Conservation (phyloP, 768 basidiomycete genomes). For the Agaricus subrufescens region DNA sequence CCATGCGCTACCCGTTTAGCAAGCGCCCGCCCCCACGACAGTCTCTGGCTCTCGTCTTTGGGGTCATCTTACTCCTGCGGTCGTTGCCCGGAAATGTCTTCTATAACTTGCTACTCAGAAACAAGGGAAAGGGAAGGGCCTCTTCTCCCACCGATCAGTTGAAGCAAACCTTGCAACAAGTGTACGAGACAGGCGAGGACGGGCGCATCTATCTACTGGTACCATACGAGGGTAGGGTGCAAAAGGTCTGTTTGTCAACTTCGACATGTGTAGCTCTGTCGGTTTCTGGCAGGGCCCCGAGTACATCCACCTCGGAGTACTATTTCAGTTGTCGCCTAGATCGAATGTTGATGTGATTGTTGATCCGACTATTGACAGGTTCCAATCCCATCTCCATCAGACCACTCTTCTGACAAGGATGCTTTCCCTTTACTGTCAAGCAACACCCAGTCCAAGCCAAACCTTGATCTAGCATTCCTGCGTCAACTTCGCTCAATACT, state of each 20-base stretch:
- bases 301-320: not conserved
- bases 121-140: constrained; percentile 17
- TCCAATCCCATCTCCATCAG: constrained; percentile 42
- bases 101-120: constrained; percentile 25
- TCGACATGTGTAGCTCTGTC: too few relatives aligned
- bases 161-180: constrained; percentile 46
- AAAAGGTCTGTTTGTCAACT: constrained; percentile 42
- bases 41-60: constrained; percentile 37
- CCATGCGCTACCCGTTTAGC: constrained; percentile 3
- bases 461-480: constrained; percentile 65
- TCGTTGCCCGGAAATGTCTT: constrained; percentile 30
- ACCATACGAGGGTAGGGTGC: constrained; percentile 57
- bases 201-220: constrained; percentile 57
- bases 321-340: not conserved
- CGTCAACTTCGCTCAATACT: constrained; percentile 72
- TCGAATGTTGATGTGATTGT: not conserved
- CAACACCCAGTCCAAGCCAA: constrained; percentile 45
- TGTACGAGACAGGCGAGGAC: constrained; percentile 56
- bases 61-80: constrained; percentile 45
- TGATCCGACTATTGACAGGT: constrained; percentile 24
- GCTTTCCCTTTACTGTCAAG: constrained; percentile 59
- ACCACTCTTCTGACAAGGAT: constrained; percentile 47
- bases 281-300: not conserved
- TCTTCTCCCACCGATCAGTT: constrained; percentile 35
- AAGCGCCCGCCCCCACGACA: constrained; percentile 18